Conservation (phyloP, 2,329 filamentous ascomycete species). For the Cladophialophora chaetospira region DNA sequence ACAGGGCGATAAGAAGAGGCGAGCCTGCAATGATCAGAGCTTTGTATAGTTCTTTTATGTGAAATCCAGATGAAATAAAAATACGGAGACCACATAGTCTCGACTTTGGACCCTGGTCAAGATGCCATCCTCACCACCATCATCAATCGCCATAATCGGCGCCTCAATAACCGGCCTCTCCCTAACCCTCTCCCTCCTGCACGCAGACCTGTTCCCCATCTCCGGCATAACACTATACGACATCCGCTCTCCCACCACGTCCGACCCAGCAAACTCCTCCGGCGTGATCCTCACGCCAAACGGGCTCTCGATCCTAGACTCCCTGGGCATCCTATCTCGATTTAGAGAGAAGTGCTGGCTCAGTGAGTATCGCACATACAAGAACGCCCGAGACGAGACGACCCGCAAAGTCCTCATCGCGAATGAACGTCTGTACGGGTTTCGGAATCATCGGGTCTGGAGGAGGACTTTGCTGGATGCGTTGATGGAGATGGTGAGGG, state of each 20-base stretch:
- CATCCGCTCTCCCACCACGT: slow-evolving; percentile 34
- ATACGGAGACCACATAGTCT: no score
- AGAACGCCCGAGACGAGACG: slow-evolving; percentile 35
- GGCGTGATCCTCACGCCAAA: slow-evolving; percentile 29
- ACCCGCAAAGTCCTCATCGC: slow-evolving; percentile 42
- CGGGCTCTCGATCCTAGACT: slow-evolving; percentile 21
- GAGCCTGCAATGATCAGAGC: no score
- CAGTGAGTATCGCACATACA: slow-evolving; percentile 40
- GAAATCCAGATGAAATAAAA: no score
- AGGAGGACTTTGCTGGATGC: slow-evolving; percentile 54
- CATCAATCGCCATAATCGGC: slow-evolving; percentile 27
- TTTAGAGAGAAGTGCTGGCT: slow-evolving; percentile 28
- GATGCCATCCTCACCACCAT: not conserved
- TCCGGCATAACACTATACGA: slow-evolving; percentile 37
- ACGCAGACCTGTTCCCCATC: slow-evolving; percentile 8
- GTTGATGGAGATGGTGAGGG: slow-evolving; percentile 46
- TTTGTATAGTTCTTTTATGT: no score
- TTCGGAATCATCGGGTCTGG: slow-evolving; percentile 57
- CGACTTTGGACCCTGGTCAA: no score
- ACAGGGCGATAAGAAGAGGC: no score
- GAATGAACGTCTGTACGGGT: slow-evolving; percentile 51
- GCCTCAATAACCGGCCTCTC: slow-evolving; percentile 16
- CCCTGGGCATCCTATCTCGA: slow-evolving; percentile 13
- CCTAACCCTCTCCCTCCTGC: slow-evolving; percentile 15
- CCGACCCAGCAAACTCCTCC: slow-evolving; percentile 37